A percentile compares a stretch with the other conserved stretches of the same genome.
Evolutionary conservation across 495 filamentous ascomycete genomes (phyloP).

Genomic region (Penicillium cosmopolitanum): DNA sequence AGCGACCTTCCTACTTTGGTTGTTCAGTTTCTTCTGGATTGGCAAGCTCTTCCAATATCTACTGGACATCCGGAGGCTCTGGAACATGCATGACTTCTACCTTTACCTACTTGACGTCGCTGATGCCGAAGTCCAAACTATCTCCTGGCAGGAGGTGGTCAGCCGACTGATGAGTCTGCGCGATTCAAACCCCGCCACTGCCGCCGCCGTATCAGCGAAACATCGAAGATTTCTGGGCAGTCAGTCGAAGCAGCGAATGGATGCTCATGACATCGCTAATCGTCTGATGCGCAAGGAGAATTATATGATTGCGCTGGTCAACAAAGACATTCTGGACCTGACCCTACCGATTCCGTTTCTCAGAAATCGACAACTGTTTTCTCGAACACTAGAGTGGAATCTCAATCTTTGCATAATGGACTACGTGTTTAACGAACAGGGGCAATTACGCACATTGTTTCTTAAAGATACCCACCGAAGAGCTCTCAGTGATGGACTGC

Average conservation of each 20-base stretch:
- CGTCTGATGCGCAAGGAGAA: constrained; percentile 96
- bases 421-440: constrained; percentile 87
- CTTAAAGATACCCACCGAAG: constrained; percentile 80
- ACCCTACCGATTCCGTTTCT: constrained; percentile 85
- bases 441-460: constrained; percentile 81
- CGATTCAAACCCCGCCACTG: constrained; percentile 84
- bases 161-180: constrained; percentile 83
- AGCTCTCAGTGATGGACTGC: constrained; percentile 74
- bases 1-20: constrained; percentile 79
- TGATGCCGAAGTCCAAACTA: constrained; percentile 91
- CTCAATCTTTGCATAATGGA: constrained; percentile 87
- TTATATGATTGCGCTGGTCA: constrained; percentile 93
- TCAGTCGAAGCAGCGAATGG: constrained; percentile 92
- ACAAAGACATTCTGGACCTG: constrained; percentile 91
- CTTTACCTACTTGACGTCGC: constrained; percentile 81
- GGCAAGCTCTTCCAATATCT: constrained; percentile 75
- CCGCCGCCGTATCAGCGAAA: constrained; percentile 61
- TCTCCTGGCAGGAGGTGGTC: constrained; percentile 95
- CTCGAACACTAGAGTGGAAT: constrained; percentile 83
- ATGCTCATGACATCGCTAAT: constrained; percentile 97
- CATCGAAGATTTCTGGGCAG: constrained; percentile 73
- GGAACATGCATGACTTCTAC: constrained; percentile 87
- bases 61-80: constrained; percentile 73
- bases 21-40: constrained; percentile 87
- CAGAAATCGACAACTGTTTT: constrained; percentile 75